phyloP scores from a whole-genome alignment of 169 alveolate genomes.

The Theileria parva region DNA sequence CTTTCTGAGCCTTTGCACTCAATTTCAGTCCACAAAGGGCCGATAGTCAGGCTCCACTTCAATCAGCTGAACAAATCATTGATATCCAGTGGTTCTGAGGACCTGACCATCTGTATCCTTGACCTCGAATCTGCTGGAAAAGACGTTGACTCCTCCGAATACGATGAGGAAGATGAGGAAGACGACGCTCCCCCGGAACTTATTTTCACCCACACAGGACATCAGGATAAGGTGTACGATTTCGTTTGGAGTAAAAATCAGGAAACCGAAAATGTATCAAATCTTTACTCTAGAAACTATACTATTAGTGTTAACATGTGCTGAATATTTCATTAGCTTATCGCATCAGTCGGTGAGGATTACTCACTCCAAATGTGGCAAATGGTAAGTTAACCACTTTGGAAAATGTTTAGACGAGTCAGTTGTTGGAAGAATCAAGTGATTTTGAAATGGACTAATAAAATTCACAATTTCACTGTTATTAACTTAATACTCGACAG shows the following conservation, averaged over 20 bases:
- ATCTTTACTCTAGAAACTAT: not conserved
- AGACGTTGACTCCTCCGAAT: conserved; percentile 29
- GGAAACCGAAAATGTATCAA: conserved; percentile 33
- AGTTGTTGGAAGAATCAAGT: conserved; percentile 35
- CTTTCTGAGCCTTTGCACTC: conserved; percentile 34
- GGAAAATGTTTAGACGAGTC: conserved; percentile 23
- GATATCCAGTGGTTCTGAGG: conserved; percentile 64
- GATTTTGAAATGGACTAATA: conserved; percentile 17
- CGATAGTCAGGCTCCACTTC: conserved; percentile 54
- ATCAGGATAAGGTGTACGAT: conserved; percentile 57
- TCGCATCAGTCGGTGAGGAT: conserved; percentile 68
- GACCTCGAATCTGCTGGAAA: conserved; percentile 43
- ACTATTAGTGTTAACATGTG: too few relatives aligned
- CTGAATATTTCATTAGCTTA: conserved; percentile 8
- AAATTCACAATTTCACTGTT: too few relatives aligned
- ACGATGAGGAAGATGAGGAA: conserved; percentile 39
- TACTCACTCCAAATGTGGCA: conserved; percentile 66
- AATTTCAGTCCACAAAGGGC: conserved; percentile 56
- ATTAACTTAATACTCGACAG: too few relatives aligned
- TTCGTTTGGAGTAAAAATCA: conserved; percentile 58
- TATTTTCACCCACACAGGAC: conserved; percentile 68
- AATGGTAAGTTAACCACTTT: conserved; percentile 6
- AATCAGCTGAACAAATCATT: conserved; percentile 32
- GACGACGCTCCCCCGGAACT: conserved; percentile 52
- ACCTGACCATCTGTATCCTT: conserved; percentile 46